Evolutionary conservation across 2,329 filamentous ascomycete genomes (phyloP).

Genomic region (Colletotrichum horii): DNA sequence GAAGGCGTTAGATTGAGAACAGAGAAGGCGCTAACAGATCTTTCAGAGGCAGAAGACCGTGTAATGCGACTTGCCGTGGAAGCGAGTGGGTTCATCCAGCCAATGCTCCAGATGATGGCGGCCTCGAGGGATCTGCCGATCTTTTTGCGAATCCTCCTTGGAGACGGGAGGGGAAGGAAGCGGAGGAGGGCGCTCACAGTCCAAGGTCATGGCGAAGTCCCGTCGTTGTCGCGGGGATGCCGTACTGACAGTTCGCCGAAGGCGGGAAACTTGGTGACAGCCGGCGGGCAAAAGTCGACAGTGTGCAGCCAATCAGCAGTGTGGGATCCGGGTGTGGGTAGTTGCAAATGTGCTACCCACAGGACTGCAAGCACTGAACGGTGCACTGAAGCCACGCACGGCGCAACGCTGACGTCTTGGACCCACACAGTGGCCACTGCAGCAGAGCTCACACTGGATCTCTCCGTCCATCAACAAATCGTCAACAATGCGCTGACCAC

Average conservation of each 20-base stretch:
- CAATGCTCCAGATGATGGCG: neutral
- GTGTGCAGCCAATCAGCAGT: neutral
- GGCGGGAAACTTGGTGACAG: no score
- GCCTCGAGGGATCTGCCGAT: neutral
- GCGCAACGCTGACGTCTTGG: no score
- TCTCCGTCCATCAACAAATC: no score
- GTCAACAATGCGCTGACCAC: no score
- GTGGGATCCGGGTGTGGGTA: neutral
- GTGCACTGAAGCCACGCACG: no score
- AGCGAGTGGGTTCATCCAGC: neutral
- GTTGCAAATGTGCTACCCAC: neutral
- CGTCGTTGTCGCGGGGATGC: neutral
- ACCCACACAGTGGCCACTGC: no score
- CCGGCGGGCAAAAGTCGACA: neutral
- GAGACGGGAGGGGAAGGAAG: neutral
- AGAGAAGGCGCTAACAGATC: neutral
- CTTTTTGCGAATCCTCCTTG: neutral
- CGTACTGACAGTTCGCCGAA: no score
- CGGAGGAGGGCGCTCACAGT: neutral
- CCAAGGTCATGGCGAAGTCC: neutral
- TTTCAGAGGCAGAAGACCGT: neutral
- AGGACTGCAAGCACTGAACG: neutral
- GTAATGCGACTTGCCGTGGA: neutral
- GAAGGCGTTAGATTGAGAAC: no score
- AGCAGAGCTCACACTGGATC: no score